Evolutionary conservation across 768 basidiomycete genomes (phyloP), one percentile per base, ranked within the genome.

Genomic region (Mycena amicta): DNA sequence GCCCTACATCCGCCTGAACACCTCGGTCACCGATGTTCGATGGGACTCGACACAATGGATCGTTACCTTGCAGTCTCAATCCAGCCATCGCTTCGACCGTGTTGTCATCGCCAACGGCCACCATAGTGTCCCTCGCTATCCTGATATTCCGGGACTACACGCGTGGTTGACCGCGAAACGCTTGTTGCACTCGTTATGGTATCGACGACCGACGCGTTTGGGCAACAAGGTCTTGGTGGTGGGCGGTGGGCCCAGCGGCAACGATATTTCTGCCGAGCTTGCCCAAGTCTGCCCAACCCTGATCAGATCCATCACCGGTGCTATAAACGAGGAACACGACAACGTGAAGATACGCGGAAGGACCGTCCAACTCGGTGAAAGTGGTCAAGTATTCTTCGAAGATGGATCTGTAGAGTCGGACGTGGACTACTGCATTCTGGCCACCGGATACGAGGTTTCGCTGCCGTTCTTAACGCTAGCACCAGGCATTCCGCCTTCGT

Each of bases 51-150:
- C 64, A 2, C 69, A 72, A 57, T 90, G 89, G 88, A 71, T 70
- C 27, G 74, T 88, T n/a, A 70, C 73, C 60, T 79, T 50, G 77
- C 77, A 8, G 72, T 72, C 4, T 71, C 72, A 0, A 66, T 64
- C 12, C 74, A 78, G 39, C 55, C 61, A 13, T 55, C 71, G 70
- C 1, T 90, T 85, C 61, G 88, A 93, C 64, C 74, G 83, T n/a
- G 68, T 93, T 33, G 70, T 93, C 27, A 78, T 92, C 27, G 88
- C 88, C 41, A 93, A 90, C 57, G 92, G 92, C 0, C 91, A 92
- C 67, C 86, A 89, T 68, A 78, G 77, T 40, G 64, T 80, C 8
- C 92, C 92, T 1, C 80, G 83, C 20, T 81, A 84, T 56, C 90
- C 90, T 2, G 57, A 72, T 41, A 78, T 78, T 8, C 82, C 85